These are phyloP conservation scores for Tagetes patula DNA, from an alignment of 129 eudicot species.

Conservation along the genomic window DNA sequence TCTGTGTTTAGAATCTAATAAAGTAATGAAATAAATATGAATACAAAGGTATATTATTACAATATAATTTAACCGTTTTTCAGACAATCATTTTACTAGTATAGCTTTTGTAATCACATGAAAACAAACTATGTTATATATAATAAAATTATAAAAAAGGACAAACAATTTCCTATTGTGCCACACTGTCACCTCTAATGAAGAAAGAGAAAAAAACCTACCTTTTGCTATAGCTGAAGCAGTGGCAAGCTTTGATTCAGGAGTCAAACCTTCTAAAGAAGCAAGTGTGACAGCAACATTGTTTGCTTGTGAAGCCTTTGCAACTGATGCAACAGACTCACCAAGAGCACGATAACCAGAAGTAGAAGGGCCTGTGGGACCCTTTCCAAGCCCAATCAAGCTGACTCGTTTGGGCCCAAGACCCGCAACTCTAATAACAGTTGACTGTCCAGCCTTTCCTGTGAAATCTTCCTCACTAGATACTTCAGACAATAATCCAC, in stretches of 20 bases:
- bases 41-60: background rate
- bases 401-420: constrained; percentile 74
- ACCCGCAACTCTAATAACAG: constrained; percentile 70
- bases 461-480: constrained; percentile 85
- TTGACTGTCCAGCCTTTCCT: constrained; percentile 85
- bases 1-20: background rate
- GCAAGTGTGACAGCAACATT: constrained; percentile 80
- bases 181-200: background rate
- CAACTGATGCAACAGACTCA: constrained; percentile 83
- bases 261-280: constrained; percentile 61
- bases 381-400: constrained; percentile 77
- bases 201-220: constrained; percentile 14
- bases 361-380: constrained; percentile 39
- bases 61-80: background rate
- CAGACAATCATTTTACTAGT: background rate
- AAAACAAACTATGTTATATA: background rate
- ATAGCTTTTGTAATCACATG: constrained; percentile 4
- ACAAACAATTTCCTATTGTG: background rate
- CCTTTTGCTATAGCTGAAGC: constrained; percentile 87
- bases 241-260: constrained; percentile 58
- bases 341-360: constrained; percentile 65
- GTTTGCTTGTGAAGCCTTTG: constrained; percentile 79
- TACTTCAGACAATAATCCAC: constrained; percentile 74
- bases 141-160: background rate
- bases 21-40: background rate